phyloP scores from a whole-genome alignment of 352 stramenopile genomes.

The Pythium inflatum region DNA sequence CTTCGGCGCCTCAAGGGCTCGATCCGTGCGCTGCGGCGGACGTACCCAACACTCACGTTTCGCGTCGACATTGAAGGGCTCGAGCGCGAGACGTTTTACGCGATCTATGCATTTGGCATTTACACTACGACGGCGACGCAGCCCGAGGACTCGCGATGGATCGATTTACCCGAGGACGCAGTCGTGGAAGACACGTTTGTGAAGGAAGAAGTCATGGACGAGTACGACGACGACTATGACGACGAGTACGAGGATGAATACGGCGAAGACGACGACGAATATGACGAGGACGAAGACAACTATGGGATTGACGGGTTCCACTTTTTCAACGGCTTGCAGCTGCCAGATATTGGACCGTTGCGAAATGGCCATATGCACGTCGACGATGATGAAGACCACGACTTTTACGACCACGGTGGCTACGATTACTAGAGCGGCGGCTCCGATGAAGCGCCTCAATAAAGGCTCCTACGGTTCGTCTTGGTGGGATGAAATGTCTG shows the following conservation, averaged over 20 bases:
- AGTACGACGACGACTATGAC: neutral
- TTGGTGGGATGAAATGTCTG: neutral
- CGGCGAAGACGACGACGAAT: slow-evolving; percentile 7
- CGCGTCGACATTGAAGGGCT: slow-evolving; percentile 7
- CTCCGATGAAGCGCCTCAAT: too few relatives aligned
- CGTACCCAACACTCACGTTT: slow-evolving; percentile 4
- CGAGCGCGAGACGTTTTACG: neutral
- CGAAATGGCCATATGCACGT: too few relatives aligned
- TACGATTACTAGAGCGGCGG: neutral
- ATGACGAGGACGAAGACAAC: neutral
- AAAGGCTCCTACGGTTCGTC: too few relatives aligned
- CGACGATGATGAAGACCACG: neutral
- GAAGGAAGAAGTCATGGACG: slow-evolving; percentile 8
- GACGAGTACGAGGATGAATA: neutral
- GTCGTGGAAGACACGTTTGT: slow-evolving; percentile 9
- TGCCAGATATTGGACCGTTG: neutral
- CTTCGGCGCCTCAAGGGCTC: neutral
- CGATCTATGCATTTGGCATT: slow-evolving; percentile 4
- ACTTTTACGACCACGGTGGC: slow-evolving; percentile 8
- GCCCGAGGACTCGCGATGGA: slow-evolving; percentile 4
- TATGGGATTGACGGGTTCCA: neutral
- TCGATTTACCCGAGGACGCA: neutral
- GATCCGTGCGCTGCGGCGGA: neutral
- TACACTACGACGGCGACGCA: slow-evolving; percentile 3
- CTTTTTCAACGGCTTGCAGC: slow-evolving; percentile 4